Conservation (phyloP, 371 early-diverging fungal genomes). For the Blastocladiella emersonii region DNA sequence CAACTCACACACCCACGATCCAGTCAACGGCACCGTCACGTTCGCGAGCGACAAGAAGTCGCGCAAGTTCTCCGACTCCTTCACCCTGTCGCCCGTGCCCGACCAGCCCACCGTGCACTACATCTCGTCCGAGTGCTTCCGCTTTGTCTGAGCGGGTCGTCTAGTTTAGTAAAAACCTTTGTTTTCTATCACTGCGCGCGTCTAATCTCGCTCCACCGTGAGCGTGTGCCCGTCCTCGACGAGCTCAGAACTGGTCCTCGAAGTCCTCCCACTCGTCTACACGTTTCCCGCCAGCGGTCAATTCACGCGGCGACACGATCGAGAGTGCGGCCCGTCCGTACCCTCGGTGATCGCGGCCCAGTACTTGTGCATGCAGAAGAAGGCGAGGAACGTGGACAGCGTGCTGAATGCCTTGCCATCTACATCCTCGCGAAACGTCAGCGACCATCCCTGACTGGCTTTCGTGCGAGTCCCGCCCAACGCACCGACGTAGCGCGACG, state of each 20-base stretch:
- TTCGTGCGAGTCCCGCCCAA: too few species aligned
- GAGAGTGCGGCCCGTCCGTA: background rate
- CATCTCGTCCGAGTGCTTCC: background rate
- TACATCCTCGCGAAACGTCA: background rate
- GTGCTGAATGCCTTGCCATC: background rate
- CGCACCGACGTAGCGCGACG: background rate
- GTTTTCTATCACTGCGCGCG: too few species aligned
- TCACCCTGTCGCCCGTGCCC: slow-evolving; percentile 13
- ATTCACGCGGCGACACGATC: background rate
- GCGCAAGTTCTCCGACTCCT: slow-evolving; percentile 16
- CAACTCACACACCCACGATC: too few species aligned
- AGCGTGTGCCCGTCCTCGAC: too few species aligned
- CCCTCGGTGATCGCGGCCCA: background rate
- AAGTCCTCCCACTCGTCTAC: slow-evolving; percentile 2
- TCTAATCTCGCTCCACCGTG: too few species aligned
- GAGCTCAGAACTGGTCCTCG: background rate
- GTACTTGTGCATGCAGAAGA: background rate
- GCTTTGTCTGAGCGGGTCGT: background rate
- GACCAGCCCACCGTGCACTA: background rate
- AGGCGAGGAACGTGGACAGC: background rate
- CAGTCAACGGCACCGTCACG: slow-evolving; percentile 9
- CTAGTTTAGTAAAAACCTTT: background rate
- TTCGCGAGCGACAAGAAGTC: slow-evolving; percentile 13
- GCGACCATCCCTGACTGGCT: too few species aligned
- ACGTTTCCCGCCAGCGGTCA: background rate